A percentile compares a stretch with the other conserved stretches of the same genome.
phyloP scores from a whole-genome alignment of 2,329 filamentous ascomycete genomes.

The Westerdykella sp. region DNA sequence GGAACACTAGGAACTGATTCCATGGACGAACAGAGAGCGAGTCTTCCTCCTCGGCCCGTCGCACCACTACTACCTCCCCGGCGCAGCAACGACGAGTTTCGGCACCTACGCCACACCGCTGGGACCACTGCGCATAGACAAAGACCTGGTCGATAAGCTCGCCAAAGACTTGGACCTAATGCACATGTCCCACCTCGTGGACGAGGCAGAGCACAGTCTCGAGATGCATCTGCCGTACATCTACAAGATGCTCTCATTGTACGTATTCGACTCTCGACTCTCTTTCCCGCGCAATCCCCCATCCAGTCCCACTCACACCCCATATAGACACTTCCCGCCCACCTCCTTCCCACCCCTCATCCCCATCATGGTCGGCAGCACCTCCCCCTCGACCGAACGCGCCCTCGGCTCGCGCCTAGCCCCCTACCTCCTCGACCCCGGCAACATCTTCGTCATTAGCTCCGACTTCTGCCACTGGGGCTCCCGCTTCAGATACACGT shows the following conservation, averaged over 20 bases:
- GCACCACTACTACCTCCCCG: constrained; percentile 74
- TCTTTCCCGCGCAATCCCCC: too few species aligned
- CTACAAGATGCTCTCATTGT: constrained; percentile 64
- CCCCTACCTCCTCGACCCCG: constrained; percentile 67
- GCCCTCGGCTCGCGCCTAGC: constrained; percentile 64
- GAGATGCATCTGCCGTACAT: constrained; percentile 97
- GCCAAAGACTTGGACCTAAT: constrained; percentile 24
- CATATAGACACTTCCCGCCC: constrained; percentile 34
- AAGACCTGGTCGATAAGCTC: constrained; percentile 46
- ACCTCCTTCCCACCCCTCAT: constrained; percentile 66
- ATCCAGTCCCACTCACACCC: too few species aligned
- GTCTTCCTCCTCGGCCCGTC: constrained; percentile 91
- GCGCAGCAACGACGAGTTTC: constrained; percentile 70
- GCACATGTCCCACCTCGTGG: constrained; percentile 57
- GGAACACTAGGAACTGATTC: constrained; percentile 1
- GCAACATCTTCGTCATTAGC: constrained; percentile 79
- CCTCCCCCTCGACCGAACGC: constrained; percentile 59
- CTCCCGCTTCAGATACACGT: constrained; percentile 71
- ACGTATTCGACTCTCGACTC: too few species aligned
- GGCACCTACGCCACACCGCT: constrained; percentile 67
- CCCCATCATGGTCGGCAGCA: constrained; percentile 79
- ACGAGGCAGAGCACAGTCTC: constrained; percentile 83
- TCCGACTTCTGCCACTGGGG: constrained; percentile 99
- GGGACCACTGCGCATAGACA: constrained; percentile 63
- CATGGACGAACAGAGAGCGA: constrained; percentile 55